Evolutionary conservation across 1,284 basidiomycete genomes (phyloP).

Genomic region (Polyporus tsugae): DNA sequence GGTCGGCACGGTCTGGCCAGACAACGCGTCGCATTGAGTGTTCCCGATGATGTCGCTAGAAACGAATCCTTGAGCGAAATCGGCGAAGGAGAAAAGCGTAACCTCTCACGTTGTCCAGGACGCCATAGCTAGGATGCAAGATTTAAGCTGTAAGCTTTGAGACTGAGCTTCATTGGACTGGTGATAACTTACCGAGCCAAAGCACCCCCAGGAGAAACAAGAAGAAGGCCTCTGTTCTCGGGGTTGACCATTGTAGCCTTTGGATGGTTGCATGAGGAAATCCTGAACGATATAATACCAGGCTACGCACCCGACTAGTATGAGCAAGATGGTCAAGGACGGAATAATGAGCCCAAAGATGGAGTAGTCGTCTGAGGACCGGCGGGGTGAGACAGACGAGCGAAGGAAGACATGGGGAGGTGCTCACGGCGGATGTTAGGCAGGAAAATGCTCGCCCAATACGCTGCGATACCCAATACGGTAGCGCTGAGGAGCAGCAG

Average conservation of each 20-base stretch:
- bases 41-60: conserved; percentile 73
- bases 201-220: conserved; percentile 64
- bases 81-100: conserved; percentile 11
- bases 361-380: conserved; percentile 64
- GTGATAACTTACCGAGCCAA: conserved; percentile 66
- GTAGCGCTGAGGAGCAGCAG: conserved; percentile 68
- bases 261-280: not conserved
- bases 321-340: conserved; percentile 65
- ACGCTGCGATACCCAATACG: conserved; percentile 71
- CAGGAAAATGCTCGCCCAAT: conserved; percentile 72
- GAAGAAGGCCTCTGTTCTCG: conserved; percentile 63
- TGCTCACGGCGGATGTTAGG: conserved; percentile 67
- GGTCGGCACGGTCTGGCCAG: conserved; percentile 55
- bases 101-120: conserved; percentile 75
- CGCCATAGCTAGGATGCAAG: conserved; percentile 62
- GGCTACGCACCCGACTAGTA: conserved; percentile 43
- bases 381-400: not conserved
- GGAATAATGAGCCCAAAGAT: conserved; percentile 73
- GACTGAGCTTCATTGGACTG: not conserved
- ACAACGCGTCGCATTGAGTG: conserved; percentile 67
- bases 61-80: not conserved
- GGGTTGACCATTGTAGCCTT: conserved; percentile 75
- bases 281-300: not conserved
- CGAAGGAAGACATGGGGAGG: conserved; percentile 4
- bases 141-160: not conserved